phyloP scores from a whole-genome alignment of 192 early-diverging fungal genomes.

The Backusella macrospora region DNA sequence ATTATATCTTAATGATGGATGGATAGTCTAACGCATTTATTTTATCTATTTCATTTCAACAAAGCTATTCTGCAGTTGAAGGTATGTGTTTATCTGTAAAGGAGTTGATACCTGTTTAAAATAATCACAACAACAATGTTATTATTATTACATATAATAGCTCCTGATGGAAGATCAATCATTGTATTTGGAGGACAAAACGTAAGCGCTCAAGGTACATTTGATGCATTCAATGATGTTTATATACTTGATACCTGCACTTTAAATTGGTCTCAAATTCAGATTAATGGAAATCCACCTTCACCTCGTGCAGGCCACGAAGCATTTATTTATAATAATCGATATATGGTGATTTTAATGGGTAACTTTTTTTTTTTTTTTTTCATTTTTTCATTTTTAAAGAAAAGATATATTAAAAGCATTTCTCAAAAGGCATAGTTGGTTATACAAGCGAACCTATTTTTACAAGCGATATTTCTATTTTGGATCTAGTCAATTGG shows the following conservation, averaged over 20 bases:
- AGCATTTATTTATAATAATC: slow-evolving; percentile 22
- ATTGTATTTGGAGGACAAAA: slow-evolving; percentile 22
- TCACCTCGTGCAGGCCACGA: slow-evolving; percentile 31
- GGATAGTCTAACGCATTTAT: neutral
- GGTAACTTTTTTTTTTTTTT: no score
- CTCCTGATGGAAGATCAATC: slow-evolving; percentile 27
- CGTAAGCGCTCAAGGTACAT: neutral
- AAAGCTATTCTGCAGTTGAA: slow-evolving; percentile 14
- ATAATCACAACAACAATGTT: neutral
- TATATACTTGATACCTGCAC: slow-evolving; percentile 35
- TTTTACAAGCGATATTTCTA: slow-evolving; percentile 21
- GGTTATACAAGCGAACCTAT: slow-evolving; percentile 7
- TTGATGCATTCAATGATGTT: slow-evolving; percentile 22
- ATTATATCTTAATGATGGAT: neutral
- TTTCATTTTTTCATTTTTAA: no score
- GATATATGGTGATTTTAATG: slow-evolving; percentile 32
- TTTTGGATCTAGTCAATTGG: slow-evolving; percentile 30
- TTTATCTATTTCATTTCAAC: slow-evolving; percentile 5
- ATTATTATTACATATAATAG: neutral
- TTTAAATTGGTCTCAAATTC: slow-evolving; percentile 24
- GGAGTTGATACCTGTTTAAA: neutral
- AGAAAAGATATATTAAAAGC: no score
- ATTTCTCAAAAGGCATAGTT: neutral
- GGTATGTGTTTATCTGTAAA: neutral
- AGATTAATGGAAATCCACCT: slow-evolving; percentile 15